phyloP scores from a whole-genome alignment of 805 yeast genomes.

The Cyberlindnera maritima region DNA sequence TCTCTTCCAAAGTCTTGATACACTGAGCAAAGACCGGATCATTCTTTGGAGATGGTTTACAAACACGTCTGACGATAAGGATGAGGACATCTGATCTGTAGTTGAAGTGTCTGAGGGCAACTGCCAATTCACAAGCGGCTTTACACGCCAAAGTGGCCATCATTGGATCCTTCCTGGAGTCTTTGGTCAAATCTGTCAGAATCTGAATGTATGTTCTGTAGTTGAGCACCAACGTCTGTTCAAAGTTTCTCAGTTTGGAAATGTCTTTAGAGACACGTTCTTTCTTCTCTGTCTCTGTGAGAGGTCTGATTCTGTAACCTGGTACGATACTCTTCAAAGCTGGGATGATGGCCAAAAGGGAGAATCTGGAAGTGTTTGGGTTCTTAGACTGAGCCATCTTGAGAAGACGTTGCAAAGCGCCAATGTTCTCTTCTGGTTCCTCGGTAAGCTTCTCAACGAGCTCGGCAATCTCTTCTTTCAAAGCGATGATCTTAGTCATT shows the following conservation, averaged over 20 bases:
- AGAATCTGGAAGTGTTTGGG: constrained; percentile 62
- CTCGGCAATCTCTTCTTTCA: constrained; percentile 82
- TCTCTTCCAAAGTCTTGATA: constrained; percentile 60
- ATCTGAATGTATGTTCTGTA: constrained; percentile 66
- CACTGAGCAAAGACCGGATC: constrained; percentile 54
- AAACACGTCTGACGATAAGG: constrained; percentile 64
- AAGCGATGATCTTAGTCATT: constrained; percentile 51
- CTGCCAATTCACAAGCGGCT: constrained; percentile 76
- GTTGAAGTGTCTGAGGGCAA: constrained; percentile 75
- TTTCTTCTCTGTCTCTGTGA: constrained; percentile 74
- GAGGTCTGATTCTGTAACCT: constrained; percentile 78
- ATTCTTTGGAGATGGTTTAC: constrained; percentile 47
- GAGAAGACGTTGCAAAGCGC: constrained; percentile 60
- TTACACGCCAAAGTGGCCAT: constrained; percentile 60
- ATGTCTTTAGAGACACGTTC: constrained; percentile 86
- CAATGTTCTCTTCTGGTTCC: constrained; percentile 83
- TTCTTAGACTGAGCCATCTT: constrained; percentile 69
- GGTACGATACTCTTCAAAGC: constrained; percentile 86
- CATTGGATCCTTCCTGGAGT: constrained; percentile 33
- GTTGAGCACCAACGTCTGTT: constrained; percentile 68
- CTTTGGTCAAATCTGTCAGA: constrained; percentile 41
- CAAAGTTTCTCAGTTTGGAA: constrained; percentile 72
- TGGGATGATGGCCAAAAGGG: constrained; percentile 77
- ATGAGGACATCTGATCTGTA: constrained; percentile 72
- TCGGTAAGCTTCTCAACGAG: constrained; percentile 75